phyloP scores from a whole-genome alignment of 2,329 filamentous ascomycete genomes.

The Verticillium nonalfalfae region DNA sequence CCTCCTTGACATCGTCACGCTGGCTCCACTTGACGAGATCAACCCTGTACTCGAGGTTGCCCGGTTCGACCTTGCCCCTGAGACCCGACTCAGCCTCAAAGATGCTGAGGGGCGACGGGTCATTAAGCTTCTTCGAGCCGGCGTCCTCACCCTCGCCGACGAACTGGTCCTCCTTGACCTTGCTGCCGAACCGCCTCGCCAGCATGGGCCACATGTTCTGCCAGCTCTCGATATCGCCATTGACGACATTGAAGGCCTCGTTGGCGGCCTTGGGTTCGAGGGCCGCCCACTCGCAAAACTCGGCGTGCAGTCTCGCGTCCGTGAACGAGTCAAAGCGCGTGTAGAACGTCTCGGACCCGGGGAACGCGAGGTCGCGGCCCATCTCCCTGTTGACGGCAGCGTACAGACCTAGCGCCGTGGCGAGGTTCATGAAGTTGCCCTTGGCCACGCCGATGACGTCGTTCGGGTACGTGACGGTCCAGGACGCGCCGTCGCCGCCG shows the following conservation, averaged over 20 bases:
- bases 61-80: slow-evolving; percentile 15
- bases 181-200: slow-evolving; percentile 24
- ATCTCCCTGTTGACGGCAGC: slow-evolving; percentile 26
- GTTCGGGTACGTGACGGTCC: slow-evolving; percentile 24
- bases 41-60: slow-evolving; percentile 27
- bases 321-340: slow-evolving; percentile 24
- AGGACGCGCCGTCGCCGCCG: slow-evolving; percentile 7
- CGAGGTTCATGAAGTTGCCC: slow-evolving; percentile 32
- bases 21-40: slow-evolving; percentile 32
- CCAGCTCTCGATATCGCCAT: slow-evolving; percentile 33
- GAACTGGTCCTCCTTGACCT: slow-evolving; percentile 23
- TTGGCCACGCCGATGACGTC: slow-evolving; percentile 25
- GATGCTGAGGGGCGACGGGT: slow-evolving; percentile 21
- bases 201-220: slow-evolving; percentile 34
- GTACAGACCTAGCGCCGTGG: slow-evolving; percentile 32
- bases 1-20: slow-evolving; percentile 26
- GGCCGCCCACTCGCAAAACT: slow-evolving; percentile 28
- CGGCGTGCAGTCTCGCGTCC: slow-evolving; percentile 23
- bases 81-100: slow-evolving; percentile 19
- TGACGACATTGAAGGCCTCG: slow-evolving; percentile 34
- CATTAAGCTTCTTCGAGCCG: slow-evolving; percentile 12
- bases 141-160: slow-evolving; percentile 9
- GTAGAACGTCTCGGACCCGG: slow-evolving; percentile 26
- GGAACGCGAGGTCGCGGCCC: slow-evolving; percentile 22
- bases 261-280: slow-evolving; percentile 21